These are phyloP conservation scores for Parasitella parasitica DNA, from an alignment of 371 early-diverging fungal genomes.

Conservation along the genomic window DNA sequence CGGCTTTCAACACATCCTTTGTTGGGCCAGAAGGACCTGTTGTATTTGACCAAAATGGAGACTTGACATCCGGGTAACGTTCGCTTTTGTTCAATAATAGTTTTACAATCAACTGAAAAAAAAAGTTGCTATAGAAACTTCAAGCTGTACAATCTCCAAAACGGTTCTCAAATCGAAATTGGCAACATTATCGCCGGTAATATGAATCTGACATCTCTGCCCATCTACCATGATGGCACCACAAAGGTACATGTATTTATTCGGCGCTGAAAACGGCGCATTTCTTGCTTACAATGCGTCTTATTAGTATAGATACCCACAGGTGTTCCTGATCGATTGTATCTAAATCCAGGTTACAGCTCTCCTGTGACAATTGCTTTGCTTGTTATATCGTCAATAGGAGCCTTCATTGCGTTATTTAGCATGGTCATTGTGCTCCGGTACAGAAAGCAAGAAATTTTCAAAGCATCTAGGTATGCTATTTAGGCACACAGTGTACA, in stretches of 20 bases:
- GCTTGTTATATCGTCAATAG: constrained; percentile 40
- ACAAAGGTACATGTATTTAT: constrained; percentile 26
- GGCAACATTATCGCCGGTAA: constrained; percentile 50
- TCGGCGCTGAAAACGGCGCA: not conserved
- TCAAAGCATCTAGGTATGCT: constrained; percentile 56
- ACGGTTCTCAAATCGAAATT: constrained; percentile 44
- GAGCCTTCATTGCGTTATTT: constrained; percentile 31
- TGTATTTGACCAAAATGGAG: constrained; percentile 57
- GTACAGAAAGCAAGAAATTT: constrained; percentile 47
- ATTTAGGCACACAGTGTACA: too few relatives aligned
- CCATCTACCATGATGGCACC: constrained; percentile 52
- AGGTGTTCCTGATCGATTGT: constrained; percentile 25
- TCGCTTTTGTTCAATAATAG: too few relatives aligned
- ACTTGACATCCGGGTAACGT: constrained; percentile 48
- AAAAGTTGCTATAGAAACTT: constrained; percentile 58
- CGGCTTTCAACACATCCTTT: constrained; percentile 50
- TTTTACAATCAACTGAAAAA: too few relatives aligned
- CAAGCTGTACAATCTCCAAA: constrained; percentile 50
- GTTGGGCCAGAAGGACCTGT: constrained; percentile 60
- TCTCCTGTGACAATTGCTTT: constrained; percentile 47
- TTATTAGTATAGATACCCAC: constrained; percentile 30
- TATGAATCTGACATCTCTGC: constrained; percentile 47
- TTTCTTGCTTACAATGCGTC: constrained; percentile 4
- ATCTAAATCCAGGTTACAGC: constrained; percentile 40
- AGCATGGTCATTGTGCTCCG: constrained; percentile 41